Percentiles rank a stretch among this genome's conserved stretches.
Conservation (phyloP, 306 rosid genomes). For the Begonia masoniana region DNA sequence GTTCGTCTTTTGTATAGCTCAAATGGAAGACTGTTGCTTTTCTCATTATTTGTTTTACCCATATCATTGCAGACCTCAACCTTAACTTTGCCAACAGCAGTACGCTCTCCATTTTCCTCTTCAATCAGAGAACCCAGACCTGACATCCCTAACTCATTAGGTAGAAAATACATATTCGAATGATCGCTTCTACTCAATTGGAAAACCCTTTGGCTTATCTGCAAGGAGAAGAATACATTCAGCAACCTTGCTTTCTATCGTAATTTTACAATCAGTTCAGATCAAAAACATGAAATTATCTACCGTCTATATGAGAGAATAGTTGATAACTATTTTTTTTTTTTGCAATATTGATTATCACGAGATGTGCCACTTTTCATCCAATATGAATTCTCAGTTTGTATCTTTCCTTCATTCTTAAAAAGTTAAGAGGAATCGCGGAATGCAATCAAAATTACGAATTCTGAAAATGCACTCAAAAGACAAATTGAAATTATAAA, state of each 20-base stretch:
- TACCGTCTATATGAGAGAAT: no score
- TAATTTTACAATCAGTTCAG: not conserved
- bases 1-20: slow-evolving; percentile 77
- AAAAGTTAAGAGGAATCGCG: no score
- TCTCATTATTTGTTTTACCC: slow-evolving; percentile 24
- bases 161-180: slow-evolving; percentile 25
- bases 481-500: no score
- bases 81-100: slow-evolving; percentile 12
- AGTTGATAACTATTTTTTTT: no score
- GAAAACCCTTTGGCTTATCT: slow-evolving; percentile 82
- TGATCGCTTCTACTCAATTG: slow-evolving; percentile 41
- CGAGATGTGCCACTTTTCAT: no score
- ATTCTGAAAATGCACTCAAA: no score
- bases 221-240: slow-evolving; percentile 21
- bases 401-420: no score
- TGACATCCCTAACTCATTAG: slow-evolving; percentile 22
- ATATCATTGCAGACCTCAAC: slow-evolving; percentile 18
- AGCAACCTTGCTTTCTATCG: not conserved
- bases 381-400: no score
- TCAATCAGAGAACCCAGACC: slow-evolving; percentile 16
- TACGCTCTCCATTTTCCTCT: slow-evolving; percentile 14
- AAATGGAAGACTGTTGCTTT: slow-evolving; percentile 42
- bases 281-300: no score
- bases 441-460: no score
- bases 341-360: no score